Conservation (phyloP, 495 filamentous ascomycete species). For the Trichoderma asperelloides region DNA sequence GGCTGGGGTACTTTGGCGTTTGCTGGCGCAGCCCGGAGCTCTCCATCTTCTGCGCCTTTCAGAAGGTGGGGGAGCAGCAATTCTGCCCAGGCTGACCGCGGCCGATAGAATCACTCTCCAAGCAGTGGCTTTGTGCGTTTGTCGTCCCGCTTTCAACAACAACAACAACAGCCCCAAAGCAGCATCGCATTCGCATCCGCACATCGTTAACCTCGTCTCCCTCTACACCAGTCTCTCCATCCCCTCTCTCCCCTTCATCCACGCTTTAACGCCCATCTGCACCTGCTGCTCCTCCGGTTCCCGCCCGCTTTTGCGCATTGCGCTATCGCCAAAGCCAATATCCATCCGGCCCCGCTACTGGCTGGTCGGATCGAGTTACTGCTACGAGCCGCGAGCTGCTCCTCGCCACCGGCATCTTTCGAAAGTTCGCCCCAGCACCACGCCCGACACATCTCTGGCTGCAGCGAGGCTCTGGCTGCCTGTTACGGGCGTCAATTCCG, state of each 20-base stretch:
- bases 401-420: slow-evolving; percentile 1
- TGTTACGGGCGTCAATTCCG: not conserved
- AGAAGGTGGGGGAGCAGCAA: not conserved
- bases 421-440: not conserved
- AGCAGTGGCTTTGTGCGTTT: too few relatives aligned
- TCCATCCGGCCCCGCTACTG: not conserved
- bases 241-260: too few relatives aligned
- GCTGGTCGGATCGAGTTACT: not conserved
- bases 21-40: not conserved
- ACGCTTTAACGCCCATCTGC: too few relatives aligned
- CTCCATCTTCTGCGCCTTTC: not conserved
- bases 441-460: not conserved
- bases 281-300: too few relatives aligned
- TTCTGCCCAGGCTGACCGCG: not conserved
- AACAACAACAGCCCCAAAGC: not conserved
- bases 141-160: not conserved
- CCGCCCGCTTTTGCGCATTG: too few relatives aligned
- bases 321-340: not conserved
- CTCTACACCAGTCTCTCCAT: not conserved
- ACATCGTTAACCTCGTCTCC: not conserved
- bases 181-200: not conserved
- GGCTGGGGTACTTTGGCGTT: not conserved
- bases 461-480: not conserved
- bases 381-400: not conserved
- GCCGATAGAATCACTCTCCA: not conserved